Evolutionary conservation across 768 basidiomycete genomes (phyloP).

Genomic region (Amanita fuliginea): DNA sequence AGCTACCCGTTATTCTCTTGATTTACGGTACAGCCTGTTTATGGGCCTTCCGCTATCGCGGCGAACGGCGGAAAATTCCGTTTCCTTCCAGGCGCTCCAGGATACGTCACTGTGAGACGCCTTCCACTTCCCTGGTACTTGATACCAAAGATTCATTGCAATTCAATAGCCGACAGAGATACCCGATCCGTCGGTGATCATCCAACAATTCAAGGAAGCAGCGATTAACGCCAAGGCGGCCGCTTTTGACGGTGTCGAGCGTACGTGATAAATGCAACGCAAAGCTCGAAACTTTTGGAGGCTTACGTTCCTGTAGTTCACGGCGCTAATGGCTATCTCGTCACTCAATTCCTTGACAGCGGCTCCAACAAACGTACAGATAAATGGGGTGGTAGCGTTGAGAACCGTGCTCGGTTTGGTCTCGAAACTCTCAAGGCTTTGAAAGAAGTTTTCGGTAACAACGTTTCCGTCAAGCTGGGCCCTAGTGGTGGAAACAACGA

Average conservation of each 20-base stretch:
- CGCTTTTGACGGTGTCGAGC: constrained; percentile 48
- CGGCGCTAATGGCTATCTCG: constrained; percentile 31
- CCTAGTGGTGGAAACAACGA: constrained; percentile 38
- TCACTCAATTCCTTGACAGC: constrained; percentile 40
- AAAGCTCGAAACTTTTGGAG: background rate
- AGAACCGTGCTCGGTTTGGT: constrained; percentile 44
- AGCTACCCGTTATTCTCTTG: background rate
- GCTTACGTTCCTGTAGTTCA: constrained; percentile 19
- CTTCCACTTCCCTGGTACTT: background rate
- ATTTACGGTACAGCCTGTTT: constrained; percentile 36
- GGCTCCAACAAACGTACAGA: constrained; percentile 41
- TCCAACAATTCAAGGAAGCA: constrained; percentile 29
- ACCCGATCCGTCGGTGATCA: constrained; percentile 28
- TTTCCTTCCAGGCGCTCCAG: constrained; percentile 23
- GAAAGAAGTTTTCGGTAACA: constrained; percentile 29
- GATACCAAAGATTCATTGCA: background rate
- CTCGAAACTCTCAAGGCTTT: constrained; percentile 38
- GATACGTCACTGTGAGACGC: constrained; percentile 27
- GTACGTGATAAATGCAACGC: constrained; percentile 14
- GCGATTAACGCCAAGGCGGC: constrained; percentile 37
- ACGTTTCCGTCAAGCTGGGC: constrained; percentile 34
- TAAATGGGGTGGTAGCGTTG: constrained; percentile 46
- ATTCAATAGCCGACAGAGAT: constrained; percentile 26
- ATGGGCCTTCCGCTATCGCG: constrained; percentile 33
- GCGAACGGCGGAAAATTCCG: constrained; percentile 31